Percentiles rank a stretch among this genome's conserved stretches.
These are phyloP conservation scores for Suhomyces atakaporum DNA, from an alignment of 1,139 yeast species.

Conservation along the genomic window DNA sequence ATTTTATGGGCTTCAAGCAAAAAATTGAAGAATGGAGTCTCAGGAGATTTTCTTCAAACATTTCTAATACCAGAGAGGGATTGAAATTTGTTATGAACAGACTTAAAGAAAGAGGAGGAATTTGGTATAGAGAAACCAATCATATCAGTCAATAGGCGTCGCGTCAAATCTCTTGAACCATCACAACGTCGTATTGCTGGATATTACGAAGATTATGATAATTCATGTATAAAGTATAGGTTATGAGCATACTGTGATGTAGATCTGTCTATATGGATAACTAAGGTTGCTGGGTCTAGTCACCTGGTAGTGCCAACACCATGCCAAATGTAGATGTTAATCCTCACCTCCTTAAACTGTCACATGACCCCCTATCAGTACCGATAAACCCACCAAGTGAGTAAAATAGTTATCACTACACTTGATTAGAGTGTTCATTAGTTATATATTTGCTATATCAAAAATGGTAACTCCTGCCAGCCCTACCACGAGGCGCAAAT, in stretches of 20 bases:
- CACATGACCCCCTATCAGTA: slow-evolving; percentile 10
- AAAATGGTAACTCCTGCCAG: slow-evolving; percentile 5
- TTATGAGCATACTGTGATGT: slow-evolving; percentile 1
- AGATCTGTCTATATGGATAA: not conserved
- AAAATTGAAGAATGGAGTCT: slow-evolving; percentile 85
- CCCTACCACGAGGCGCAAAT: slow-evolving; percentile 5
- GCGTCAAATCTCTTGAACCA: not conserved
- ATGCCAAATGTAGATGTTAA: not conserved
- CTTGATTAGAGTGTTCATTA: not conserved
- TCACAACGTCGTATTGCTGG: not conserved
- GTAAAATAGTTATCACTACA: slow-evolving; percentile 1
- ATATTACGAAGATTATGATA: slow-evolving; percentile 7
- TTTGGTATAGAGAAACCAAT: slow-evolving; percentile 12
- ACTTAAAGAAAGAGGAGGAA: slow-evolving; percentile 25
- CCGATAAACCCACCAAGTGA: slow-evolving; percentile 8
- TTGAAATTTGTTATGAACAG: slow-evolving; percentile 75
- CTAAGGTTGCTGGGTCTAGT: not conserved
- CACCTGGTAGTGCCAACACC: slow-evolving; percentile 2
- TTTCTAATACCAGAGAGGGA: slow-evolving; percentile 69
- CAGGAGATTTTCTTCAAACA: slow-evolving; percentile 65
- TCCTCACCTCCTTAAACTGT: slow-evolving; percentile 7
- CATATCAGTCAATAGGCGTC: slow-evolving; percentile 3
- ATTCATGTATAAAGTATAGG: slow-evolving; percentile 11
- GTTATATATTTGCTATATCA: not conserved
- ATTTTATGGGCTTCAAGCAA: slow-evolving; percentile 67